Evolutionary conservation across 495 filamentous ascomycete genomes (phyloP).

Genomic region (Aspergillus baeticus): DNA sequence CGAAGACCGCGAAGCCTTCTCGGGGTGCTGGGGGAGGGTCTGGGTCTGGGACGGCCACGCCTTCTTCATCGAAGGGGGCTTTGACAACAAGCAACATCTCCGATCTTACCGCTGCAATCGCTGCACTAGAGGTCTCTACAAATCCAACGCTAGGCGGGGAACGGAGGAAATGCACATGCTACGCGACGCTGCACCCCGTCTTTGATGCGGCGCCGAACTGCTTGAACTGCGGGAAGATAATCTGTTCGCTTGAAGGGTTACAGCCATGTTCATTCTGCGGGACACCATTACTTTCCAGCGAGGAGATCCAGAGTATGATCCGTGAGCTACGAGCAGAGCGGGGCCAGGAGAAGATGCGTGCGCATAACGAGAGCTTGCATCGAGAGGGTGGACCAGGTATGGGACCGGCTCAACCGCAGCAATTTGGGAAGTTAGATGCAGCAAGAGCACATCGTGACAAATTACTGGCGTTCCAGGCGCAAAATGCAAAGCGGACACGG

Average conservation of each 20-base stretch:
- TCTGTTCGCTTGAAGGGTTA: constrained; percentile 90
- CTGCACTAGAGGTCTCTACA: constrained; percentile 83
- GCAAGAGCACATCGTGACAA: constrained; percentile 74
- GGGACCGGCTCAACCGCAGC: constrained; percentile 36
- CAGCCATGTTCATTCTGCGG: constrained; percentile 94
- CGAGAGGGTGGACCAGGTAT: constrained; percentile 39
- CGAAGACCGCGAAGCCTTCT: constrained; percentile 52
- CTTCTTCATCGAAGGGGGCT: constrained; percentile 23
- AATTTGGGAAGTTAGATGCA: constrained; percentile 40
- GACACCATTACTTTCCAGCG: constrained; percentile 63
- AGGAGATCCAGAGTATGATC: constrained; percentile 82
- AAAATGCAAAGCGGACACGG: constrained; percentile 83
- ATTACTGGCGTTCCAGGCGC: constrained; percentile 78
- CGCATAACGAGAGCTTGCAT: constrained; percentile 72
- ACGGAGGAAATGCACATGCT: constrained; percentile 75
- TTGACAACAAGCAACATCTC: constrained; percentile 63
- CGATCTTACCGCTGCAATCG: constrained; percentile 89
- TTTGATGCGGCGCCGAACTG: constrained; percentile 89
- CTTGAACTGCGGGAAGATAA: constrained; percentile 90
- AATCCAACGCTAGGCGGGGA: constrained; percentile 66
- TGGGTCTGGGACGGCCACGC: not conserved
- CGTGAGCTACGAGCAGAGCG: constrained; percentile 81
- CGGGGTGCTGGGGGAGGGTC: constrained; percentile 31
- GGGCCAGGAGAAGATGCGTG: constrained; percentile 78
- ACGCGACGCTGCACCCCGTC: constrained; percentile 79